These are phyloP conservation scores for Uronychia binucleata DNA, from an alignment of 73 alveolate species.

Conservation along the genomic window DNA sequence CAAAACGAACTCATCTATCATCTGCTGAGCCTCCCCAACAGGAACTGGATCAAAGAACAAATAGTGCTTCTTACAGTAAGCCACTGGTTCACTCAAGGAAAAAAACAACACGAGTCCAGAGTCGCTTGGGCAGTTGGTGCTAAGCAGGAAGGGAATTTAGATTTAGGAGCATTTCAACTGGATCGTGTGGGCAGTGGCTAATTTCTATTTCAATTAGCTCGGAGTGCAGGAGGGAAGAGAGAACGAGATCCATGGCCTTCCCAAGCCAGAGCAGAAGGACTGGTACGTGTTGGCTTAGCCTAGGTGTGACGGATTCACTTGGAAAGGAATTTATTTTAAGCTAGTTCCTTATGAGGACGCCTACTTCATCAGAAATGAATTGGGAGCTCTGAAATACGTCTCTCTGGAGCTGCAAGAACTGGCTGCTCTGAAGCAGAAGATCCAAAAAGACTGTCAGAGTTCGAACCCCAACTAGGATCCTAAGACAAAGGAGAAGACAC, in stretches of 20 bases:
- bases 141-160: slow-evolving; percentile 21
- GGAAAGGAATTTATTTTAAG: slow-evolving; percentile 49
- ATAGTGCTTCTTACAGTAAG: neutral
- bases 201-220: slow-evolving; percentile 34
- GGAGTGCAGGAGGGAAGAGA: neutral
- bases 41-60: slow-evolving; percentile 52
- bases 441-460: neutral
- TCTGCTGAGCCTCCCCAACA: slow-evolving; percentile 15
- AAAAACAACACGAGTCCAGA: neutral
- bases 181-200: slow-evolving; percentile 78
- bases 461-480: neutral
- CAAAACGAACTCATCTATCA: slow-evolving; percentile 22
- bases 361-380: slow-evolving; percentile 37
- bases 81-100: neutral
- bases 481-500: no score
- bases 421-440: slow-evolving; percentile 27
- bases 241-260: slow-evolving; percentile 23
- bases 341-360: slow-evolving; percentile 60
- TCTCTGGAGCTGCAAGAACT: slow-evolving; percentile 43
- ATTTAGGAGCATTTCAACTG: slow-evolving; percentile 69
- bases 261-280: slow-evolving; percentile 13
- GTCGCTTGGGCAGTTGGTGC: neutral
- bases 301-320: slow-evolving; percentile 62
- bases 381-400: slow-evolving; percentile 45
- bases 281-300: slow-evolving; percentile 2